Conservation (phyloP, 179 eudicot species). For the Spergularia azorica region DNA sequence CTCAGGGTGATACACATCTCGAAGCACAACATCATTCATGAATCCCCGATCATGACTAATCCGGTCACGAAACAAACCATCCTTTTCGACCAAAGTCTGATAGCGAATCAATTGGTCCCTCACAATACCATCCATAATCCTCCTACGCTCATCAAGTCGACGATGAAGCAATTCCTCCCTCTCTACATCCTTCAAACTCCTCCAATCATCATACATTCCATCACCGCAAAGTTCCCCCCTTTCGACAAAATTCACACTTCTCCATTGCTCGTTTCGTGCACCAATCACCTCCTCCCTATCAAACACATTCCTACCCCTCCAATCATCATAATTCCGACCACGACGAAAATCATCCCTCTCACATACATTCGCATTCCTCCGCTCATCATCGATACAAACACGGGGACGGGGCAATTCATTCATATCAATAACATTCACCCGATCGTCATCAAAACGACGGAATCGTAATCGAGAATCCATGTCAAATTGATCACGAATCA, state of each 20-base stretch:
- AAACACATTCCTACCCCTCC: background rate
- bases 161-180: slow-evolving; percentile 4
- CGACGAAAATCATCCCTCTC: background rate
- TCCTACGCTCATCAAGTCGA: slow-evolving; percentile 11
- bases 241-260: slow-evolving; percentile 16
- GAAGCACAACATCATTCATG: slow-evolving; percentile 17
- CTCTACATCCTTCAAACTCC: slow-evolving; percentile 14
- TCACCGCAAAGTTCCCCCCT: slow-evolving; percentile 22
- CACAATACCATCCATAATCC: slow-evolving; percentile 16
- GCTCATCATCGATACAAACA: background rate
- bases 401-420: background rate
- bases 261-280: background rate
- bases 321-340: background rate
- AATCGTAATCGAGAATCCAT: slow-evolving; percentile 11
- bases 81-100: background rate
- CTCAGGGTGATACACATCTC: slow-evolving; percentile 17
- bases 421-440: background rate
- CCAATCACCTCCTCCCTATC: slow-evolving; percentile 4
- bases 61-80: background rate
- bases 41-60: slow-evolving; percentile 9
- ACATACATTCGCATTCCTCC: background rate
- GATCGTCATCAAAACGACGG: background rate
- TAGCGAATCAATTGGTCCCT: background rate
- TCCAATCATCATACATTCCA: slow-evolving; percentile 14
- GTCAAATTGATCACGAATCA: background rate